Evolutionary conservation across 257 asterid genomes (phyloP), one percentile per base, ranked within the genome.

Genomic region (Nicotiana attenuata): DNA sequence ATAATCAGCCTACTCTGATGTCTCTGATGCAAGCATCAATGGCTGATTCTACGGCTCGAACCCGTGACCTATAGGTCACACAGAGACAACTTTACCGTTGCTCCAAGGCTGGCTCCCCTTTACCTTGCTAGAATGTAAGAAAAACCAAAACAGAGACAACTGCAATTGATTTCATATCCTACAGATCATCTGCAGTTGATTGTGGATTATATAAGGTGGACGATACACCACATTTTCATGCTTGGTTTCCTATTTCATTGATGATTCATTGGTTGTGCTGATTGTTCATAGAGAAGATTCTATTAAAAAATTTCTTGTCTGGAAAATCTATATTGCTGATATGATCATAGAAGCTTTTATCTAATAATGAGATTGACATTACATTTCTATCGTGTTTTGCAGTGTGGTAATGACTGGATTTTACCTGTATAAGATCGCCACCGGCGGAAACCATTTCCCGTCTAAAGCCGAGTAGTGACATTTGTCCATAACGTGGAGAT

Each of bases 391-490:
- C 76, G 65, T 80, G 75, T 71, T 85, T 57, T 87, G 90, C 97
- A 96, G 99, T 77, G 79, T 84, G n/a, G 71, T 92, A 63, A 94
- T 96, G 98, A 81, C 96, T 7, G 91, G 65, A 28, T 96, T 94
- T 85, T 96, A 93, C 83, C 85, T 93, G 15, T 94, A 89, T 92
- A 96, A 96, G 90, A 56, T 96, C 45, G 90, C 87, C 41, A 89
- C 92, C 0, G 98, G 97, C 10, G 99, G 99, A 85, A 94, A 94
- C 86, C 96, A 92, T 85, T 64, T 94, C 84, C 86, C 92, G 6
- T 85, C 97, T 0, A 93, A 96, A 92, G 22, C 78, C 3, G 97
- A 96, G 88, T 94, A 77, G 84, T 33, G 73, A 5, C 50, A 19
- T 55, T 76, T 57, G 82, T 1, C 7, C 19, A 38, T 13, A 20